phyloP scores from a whole-genome alignment of 129 eudicot species.

The Oenanthe sinensis region DNA sequence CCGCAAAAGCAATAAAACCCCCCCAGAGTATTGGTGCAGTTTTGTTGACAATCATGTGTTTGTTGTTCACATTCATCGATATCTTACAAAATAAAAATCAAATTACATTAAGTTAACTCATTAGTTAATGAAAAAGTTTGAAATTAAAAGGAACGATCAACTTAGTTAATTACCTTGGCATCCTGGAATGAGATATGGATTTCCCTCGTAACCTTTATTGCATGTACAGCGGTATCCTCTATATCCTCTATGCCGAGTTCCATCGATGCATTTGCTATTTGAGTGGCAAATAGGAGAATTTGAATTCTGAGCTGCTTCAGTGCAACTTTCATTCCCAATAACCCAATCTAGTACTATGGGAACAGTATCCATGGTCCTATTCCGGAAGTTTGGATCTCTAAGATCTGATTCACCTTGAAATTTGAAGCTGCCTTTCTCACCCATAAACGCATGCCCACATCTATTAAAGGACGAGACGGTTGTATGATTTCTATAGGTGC shows the following conservation, averaged over 20 bases:
- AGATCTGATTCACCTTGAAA: conserved; percentile 39
- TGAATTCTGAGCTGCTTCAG: conserved; percentile 8
- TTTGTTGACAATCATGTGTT: conserved; percentile 17
- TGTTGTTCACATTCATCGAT: conserved; percentile 13
- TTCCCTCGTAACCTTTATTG: conserved; percentile 35
- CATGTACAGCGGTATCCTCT: conserved; percentile 35
- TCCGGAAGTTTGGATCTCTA: conserved; percentile 17
- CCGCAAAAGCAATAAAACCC: conserved; percentile 28
- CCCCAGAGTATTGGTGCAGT: conserved; percentile 31
- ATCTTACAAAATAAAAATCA: conserved; percentile 9
- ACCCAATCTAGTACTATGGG: conserved; percentile 53
- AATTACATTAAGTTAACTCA: background rate
- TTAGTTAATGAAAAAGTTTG: background rate
- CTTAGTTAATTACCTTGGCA: conserved; percentile 30
- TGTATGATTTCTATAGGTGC: background rate
- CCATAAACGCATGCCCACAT: conserved; percentile 45
- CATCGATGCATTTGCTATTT: conserved; percentile 22
- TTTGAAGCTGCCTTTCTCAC: conserved; percentile 31
- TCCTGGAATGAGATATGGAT: conserved; percentile 45
- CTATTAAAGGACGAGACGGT: conserved; percentile 19
- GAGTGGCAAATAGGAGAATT: conserved; percentile 26
- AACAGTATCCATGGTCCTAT: conserved; percentile 23
- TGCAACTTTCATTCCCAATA: conserved; percentile 32
- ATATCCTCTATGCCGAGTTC: conserved; percentile 5
- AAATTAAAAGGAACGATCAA: background rate